Evolutionary conservation across 2,329 filamentous ascomycete species (phyloP), one percentile per base, ranked within the genome.

Genomic region (Sphaerulina populicola): DNA sequence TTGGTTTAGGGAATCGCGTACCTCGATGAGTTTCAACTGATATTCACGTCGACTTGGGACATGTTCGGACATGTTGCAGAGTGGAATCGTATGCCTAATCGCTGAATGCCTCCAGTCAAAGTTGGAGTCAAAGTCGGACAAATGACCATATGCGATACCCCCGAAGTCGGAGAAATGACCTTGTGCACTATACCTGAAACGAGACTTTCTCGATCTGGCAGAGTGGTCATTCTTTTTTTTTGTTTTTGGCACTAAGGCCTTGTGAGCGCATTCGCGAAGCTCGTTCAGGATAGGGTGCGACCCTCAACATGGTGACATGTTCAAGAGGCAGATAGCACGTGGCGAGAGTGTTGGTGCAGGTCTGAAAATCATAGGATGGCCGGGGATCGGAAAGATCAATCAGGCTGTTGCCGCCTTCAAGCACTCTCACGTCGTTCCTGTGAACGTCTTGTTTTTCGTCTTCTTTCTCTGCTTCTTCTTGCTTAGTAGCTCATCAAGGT

Each of bases 401-500:
- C 23, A 27, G 23, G 5, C 23, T 27, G 6, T 27, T 27, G 23
- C 23, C 23, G 23, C 6, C 23, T 27, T 27, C 23, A 27, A 7
- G 23, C 23, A 27, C 23, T 27, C 23, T 27, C 23, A 27, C 23
- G 23, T 27, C 23, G 23, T 7, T 27, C 23, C 23, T 27, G 23
- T 27, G 6, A 7, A 35, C 31, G 10, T 10, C 15, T 41, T 41
- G 6, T 27, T 36, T 14, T 52, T 54, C 12, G 15, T 31, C 38
- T 63, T 68, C 62, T 71, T 71, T 62, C 69, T 71, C 56, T 69
- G 70, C 63, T 70, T 72, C 59, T 72, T 74, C 60, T 73, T 74
- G 66, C 77, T 79, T 57, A 76, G 62, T 12, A 81, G 62, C 56
- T 80, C 75, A 60, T 81, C 78, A 30, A 81, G 65, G 59, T 76